A percentile compares a stretch with the other conserved stretches of the same genome.
These are phyloP conservation scores for Selaginella moellendorffii DNA, from an alignment of 75 land plant species.

Conservation along the genomic window DNA sequence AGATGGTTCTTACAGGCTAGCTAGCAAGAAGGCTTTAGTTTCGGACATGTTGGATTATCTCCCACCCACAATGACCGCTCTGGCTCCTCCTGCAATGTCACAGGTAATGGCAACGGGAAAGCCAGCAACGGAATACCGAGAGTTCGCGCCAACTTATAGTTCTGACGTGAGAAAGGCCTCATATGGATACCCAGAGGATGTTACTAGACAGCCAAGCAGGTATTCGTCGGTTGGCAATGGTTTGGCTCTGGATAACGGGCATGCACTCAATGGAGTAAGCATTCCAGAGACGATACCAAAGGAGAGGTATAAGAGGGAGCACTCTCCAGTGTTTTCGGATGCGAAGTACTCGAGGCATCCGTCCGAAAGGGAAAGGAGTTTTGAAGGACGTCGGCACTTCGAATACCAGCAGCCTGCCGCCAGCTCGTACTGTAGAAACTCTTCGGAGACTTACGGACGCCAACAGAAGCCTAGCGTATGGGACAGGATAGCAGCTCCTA, in stretches of 20 bases:
- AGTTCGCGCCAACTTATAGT: not conserved
- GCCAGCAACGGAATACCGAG: not conserved
- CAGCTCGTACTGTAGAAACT: not conserved
- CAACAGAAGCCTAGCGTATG: not conserved
- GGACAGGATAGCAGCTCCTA: not conserved
- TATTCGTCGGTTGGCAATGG: too few relatives aligned
- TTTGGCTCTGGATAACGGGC: too few relatives aligned
- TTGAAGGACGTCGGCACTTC: too few relatives aligned
- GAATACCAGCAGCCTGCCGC: too few relatives aligned
- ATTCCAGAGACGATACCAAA: not conserved
- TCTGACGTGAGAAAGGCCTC: not conserved
- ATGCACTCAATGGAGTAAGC: too few relatives aligned
- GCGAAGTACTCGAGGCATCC: not conserved
- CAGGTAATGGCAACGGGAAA: too few relatives aligned
- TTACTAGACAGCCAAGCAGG: not conserved
- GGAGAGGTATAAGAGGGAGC: not conserved
- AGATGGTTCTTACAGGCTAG: too few relatives aligned
- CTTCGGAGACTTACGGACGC: not conserved
- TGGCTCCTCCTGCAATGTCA: not conserved
- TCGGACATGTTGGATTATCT: not conserved
- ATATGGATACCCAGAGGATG: not conserved
- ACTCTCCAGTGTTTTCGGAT: not conserved
- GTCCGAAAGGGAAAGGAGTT: not conserved
- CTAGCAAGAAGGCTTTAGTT: not conserved
- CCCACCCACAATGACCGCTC: not conserved